Base-by-base conservation (phyloP, 192 early-diverging fungal genomes). In the Chytriomyces sp. region DNA sequence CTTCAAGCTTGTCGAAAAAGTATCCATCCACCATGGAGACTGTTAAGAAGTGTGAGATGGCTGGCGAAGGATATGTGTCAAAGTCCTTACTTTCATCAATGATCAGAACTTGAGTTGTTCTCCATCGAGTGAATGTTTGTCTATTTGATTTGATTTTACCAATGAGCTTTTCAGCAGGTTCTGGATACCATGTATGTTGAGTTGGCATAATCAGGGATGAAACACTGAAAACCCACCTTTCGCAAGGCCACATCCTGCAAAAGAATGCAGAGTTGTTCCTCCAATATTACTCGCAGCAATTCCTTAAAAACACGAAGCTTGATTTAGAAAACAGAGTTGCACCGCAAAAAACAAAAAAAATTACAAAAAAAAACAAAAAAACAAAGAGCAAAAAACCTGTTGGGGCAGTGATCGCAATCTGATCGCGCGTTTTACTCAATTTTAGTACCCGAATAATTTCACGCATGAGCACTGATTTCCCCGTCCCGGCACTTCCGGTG, bases 201-300 rank as follows among this genome's bases (percentile, higher is more conserved):
- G 62, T 64, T 64, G 7, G 20, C n/a, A 16, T 23, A 26, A 3
- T 57, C 16, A 13, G 53, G 62, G 16, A 45, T 5, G 46, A 68
- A 68, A 68, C 3, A 78, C 0, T 44, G 16, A 8, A 60, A 24
- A 35, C 46, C 8, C 61, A 82, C 83, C 78, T 64, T 75, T 75
- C 24, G 60, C 82, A 26, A 83, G 53, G 4, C 85, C 85, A 43
- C 70, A 72, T 44, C 85, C 89, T 18, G 88, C 82, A 80, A 89
- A 91, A 0, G 82, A 82, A 67, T 91, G 89, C 44, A 91, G 73
- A 1, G 89, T 91, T 4, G 65, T 80, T 35, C 89, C 89, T 18
- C 82, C 81, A 72, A 91, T 89, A 70, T 89, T 89, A 53, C 82
- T 83, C 0, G 89, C 89, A 0, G 89, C 89, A 23, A 91, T 86